Base-by-base conservation (phyloP, 345 rosid genomes). In the Brassica carinata region DNA sequence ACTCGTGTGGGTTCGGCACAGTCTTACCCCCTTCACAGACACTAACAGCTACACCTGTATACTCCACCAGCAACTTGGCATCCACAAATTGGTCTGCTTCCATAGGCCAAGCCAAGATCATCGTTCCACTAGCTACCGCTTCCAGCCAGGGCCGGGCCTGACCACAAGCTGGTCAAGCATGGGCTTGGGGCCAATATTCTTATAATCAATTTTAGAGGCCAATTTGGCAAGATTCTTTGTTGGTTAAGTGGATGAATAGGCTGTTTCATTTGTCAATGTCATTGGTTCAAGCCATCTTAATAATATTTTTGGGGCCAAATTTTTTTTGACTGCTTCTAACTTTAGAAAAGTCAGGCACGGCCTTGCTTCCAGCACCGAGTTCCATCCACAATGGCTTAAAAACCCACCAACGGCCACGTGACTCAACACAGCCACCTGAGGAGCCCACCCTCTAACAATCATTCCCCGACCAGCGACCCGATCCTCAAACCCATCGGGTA, bases 101-200 rank as follows among this genome's bases (percentile, higher is more conserved):
- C 94, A 92, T 88, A 0, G 97, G 97, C 94, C 94, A 89, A 2
- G 77, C 88, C 82, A 91, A 23, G 48, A 66, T 34, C 30, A 88
- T 65, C 67, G 84, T 34, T 9, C 93, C 90, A 0, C 85, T 84
- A 71, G 75, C 87, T 10, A 40, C n/a, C 82, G 48, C 92, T 81
- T 93, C 96, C 18, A 85, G 77, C 74, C 23, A 19, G 23, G 23
- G 23, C 23, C 23, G 23, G 23, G 23, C 23, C 23, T 19, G 23
- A 19, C 23, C 23, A 19, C 23, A 19, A 19, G 23, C 23, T 19
- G 23, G 23, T 19, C 23, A 19, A 19, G 23, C 23, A 19, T 19
- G 23, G 23, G 23, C 23, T 19, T 19, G 23, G 23, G 23, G 23
- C 23, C 23, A 19, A 19, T 19, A 19, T 19, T 19, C 23, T 19